Percentiles rank a stretch among this genome's conserved stretches.
These are phyloP conservation scores for Pseudocercospora fuligena DNA, from an alignment of 2,329 filamentous ascomycete species.

Conservation along the genomic window DNA sequence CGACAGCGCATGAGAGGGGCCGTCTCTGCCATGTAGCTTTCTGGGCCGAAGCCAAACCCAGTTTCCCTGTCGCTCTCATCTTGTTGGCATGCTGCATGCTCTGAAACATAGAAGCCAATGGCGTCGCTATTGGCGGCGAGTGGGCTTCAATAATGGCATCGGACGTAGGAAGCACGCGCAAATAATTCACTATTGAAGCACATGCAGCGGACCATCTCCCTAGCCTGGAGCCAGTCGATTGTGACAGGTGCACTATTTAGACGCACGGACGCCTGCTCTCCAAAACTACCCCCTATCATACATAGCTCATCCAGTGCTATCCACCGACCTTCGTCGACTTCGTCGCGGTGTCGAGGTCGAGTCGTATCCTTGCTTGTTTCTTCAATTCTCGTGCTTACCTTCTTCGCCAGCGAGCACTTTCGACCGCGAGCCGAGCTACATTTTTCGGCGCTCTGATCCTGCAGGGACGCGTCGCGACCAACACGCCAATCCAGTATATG, in stretches of 20 bases:
- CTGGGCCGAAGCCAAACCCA: neutral
- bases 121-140: neutral
- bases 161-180: neutral
- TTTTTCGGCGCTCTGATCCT: neutral
- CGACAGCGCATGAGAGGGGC: neutral
- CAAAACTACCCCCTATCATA: neutral
- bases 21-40: neutral
- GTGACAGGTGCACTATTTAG: neutral
- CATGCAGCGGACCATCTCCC: neutral
- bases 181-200: neutral
- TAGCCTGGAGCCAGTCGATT: neutral
- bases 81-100: neutral
- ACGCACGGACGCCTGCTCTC: neutral
- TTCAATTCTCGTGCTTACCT: neutral
- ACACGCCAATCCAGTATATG: constrained; percentile 2
- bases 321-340: neutral
- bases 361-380: neutral
- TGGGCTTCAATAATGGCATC: neutral
- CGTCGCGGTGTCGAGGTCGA: neutral
- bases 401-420: neutral
- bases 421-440: neutral
- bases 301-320: neutral
- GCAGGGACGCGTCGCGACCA: constrained; percentile 3
- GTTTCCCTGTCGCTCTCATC: neutral
- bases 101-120: neutral